phyloP scores from a whole-genome alignment of 495 filamentous ascomycete genomes.

The Lophiotrema nucula region DNA sequence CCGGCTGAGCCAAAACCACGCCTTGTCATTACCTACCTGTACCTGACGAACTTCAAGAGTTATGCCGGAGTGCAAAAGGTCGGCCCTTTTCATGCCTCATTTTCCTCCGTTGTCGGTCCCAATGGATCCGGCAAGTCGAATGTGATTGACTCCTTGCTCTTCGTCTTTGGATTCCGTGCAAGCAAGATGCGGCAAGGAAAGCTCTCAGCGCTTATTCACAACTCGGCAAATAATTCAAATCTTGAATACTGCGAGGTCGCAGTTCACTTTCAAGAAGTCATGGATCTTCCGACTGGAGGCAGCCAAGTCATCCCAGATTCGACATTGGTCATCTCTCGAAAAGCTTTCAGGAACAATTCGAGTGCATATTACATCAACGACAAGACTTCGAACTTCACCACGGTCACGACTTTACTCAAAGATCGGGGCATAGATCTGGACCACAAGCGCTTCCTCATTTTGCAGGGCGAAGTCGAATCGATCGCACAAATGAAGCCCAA shows the following conservation, averaged over 20 bases:
- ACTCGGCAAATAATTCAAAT: conserved; percentile 81
- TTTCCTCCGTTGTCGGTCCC: conserved; percentile 97
- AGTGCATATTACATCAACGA: conserved; percentile 97
- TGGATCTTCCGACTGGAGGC: conserved; percentile 75
- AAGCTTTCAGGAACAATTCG: conserved; percentile 94
- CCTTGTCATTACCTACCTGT: conserved; percentile 85
- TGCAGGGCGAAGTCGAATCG: conserved; percentile 96
- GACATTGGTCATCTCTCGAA: conserved; percentile 79
- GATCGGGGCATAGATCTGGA: conserved; percentile 91
- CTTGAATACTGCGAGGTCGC: conserved; percentile 90
- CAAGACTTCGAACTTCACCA: conserved; percentile 82
- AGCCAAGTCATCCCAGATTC: conserved; percentile 76
- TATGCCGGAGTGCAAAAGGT: conserved; percentile 95
- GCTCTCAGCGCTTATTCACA: conserved; percentile 95
- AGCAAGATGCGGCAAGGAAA: conserved; percentile 99
- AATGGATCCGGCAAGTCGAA: conserved; percentile 99
- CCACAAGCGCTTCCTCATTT: conserved; percentile 95
- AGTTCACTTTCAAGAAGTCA: conserved; percentile 91
- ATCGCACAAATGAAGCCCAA: conserved; percentile 99
- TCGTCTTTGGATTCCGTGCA: conserved; percentile 96
- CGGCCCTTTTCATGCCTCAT: conserved; percentile 93
- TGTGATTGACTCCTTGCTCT: conserved; percentile 95
- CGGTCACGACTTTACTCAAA: conserved; percentile 82
- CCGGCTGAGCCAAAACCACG: conserved; percentile 71
- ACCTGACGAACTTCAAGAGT: conserved; percentile 96